These are phyloP conservation scores for Mesembryanthemum crystallinum DNA, from an alignment of 148 eudicot species.

Conservation along the genomic window DNA sequence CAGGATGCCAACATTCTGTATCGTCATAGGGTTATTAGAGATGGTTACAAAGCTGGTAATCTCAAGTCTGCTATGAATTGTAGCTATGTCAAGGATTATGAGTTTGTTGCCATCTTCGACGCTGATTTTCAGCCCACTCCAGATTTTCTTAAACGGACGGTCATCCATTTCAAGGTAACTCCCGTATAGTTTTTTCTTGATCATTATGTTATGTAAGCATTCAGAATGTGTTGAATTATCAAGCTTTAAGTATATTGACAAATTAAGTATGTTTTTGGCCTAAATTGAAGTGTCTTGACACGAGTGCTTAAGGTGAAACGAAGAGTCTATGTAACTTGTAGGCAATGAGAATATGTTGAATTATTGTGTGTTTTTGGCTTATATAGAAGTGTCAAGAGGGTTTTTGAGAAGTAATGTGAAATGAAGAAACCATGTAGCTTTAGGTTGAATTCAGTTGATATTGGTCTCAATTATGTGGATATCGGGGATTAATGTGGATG, in stretches of 20 bases:
- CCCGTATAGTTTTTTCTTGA: not conserved
- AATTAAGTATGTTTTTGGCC: not conserved
- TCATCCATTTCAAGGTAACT: conserved; percentile 85
- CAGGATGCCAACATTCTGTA: conserved; percentile 84
- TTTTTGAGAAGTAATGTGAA: too few relatives aligned
- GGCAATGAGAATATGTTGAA: too few relatives aligned
- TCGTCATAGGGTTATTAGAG: conserved; percentile 73
- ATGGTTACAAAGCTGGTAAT: conserved; percentile 97
- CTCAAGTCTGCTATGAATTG: conserved; percentile 97
- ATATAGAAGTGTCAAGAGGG: too few relatives aligned
- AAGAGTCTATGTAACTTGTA: not conserved
- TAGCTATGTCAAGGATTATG: conserved; percentile 88
- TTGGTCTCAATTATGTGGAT: not conserved
- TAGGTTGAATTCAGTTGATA: not conserved
- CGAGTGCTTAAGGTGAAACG: not conserved
- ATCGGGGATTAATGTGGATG: not conserved
- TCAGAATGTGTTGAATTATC: not conserved
- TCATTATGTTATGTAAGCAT: not conserved
- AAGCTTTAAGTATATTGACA: not conserved
- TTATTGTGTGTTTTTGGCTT: too few relatives aligned
- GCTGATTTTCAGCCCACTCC: conserved; percentile 92
- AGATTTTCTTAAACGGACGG: conserved; percentile 71
- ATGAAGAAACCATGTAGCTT: not conserved
- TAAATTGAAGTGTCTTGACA: not conserved
- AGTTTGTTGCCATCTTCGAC: conserved; percentile 93